Percentiles rank a stretch among this genome's conserved stretches.
Evolutionary conservation across 208 protist genomes (phyloP).

Genomic region (Tritrichomonas musculus): DNA sequence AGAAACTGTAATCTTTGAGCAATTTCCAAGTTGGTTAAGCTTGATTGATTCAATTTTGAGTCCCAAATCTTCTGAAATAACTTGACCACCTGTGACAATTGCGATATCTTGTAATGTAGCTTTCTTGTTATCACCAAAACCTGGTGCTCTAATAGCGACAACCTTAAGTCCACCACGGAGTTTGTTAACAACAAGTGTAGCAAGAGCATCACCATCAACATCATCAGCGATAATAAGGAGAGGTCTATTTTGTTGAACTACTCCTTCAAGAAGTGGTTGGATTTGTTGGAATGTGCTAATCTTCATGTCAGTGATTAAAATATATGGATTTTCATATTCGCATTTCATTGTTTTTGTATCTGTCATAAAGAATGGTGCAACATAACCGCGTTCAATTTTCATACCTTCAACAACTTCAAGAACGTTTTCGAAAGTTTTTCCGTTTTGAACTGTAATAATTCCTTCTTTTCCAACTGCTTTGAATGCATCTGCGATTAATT

Average conservation of each 20-base stretch:
- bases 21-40: conserved; percentile 52
- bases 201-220: conserved; percentile 89
- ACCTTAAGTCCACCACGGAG: conserved; percentile 62
- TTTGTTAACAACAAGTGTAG: conserved; percentile 83
- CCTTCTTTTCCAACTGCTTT: conserved; percentile 95
- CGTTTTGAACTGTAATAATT: conserved; percentile 96
- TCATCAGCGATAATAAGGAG: conserved; percentile 97
- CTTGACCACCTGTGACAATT: conserved; percentile 80
- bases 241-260: conserved; percentile 60
- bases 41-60: conserved; percentile 62
- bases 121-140: conserved; percentile 96
- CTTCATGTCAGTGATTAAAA: conserved; percentile 89
- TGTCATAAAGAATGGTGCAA: conserved; percentile 97
- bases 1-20: conserved; percentile 71
- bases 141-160: conserved; percentile 85
- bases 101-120: conserved; percentile 94
- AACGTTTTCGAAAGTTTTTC: conserved; percentile 90
- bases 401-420: conserved; percentile 72
- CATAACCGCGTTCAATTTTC: conserved; percentile 74
- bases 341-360: conserved; percentile 83
- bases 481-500: conserved; percentile 93
- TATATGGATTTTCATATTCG: conserved; percentile 81
- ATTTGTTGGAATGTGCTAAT: conserved; percentile 64
- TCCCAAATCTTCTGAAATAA: conserved; percentile 77
- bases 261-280: conserved; percentile 49